Base-by-base conservation (phyloP, 1,284 basidiomycete species). In the Fomes fomentarius region DNA sequence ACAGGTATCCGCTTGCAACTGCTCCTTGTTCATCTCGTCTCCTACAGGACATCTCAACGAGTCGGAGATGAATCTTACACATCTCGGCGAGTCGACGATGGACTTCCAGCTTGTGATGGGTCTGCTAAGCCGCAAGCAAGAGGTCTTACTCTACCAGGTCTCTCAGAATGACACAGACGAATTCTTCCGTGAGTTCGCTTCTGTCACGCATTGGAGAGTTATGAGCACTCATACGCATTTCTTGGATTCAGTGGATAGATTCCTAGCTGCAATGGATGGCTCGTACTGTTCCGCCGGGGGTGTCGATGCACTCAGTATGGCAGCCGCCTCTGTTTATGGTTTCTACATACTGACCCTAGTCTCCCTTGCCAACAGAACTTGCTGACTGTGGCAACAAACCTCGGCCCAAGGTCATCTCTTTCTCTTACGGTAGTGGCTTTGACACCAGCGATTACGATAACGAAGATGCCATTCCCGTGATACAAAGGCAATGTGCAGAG, bases 61-160 rank as follows among this genome's bases (percentile, higher is more conserved):
- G n/a, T n/a, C n/a, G n/a, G n/a, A n/a, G n/a, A n/a, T n/a, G n/a
- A n/a, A n/a, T n/a, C n/a, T n/a, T n/a, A n/a, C n/a, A n/a, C 58
- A 79, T 79, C 61, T 79, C 47, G 76, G 71, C 44, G 83, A 85
- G 61, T 75, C 76, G 28, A 68, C 80, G 58, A 73, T 85, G 9
- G 82, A 82, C 55, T 64, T 83, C 2, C 65, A 83, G 58, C 81
- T 79, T 57, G 69, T 64, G 9, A 80, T 81, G 71, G 63, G 61
- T 14, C 68, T 82, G 14, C 59, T 76, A 9, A 77, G 78, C 52
- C 67, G 61, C 2, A 65, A 71, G 64, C 74, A n/a, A 75, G 73
- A 22, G 76, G 81, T 44, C 79, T 17, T 10, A 9, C 24, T 53
- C 8, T 45, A 47, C 28, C 41, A 53, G 15, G 46, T n/a, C 47